phyloP scores from a whole-genome alignment of 1,284 basidiomycete genomes.

The Ustilago lituana region DNA sequence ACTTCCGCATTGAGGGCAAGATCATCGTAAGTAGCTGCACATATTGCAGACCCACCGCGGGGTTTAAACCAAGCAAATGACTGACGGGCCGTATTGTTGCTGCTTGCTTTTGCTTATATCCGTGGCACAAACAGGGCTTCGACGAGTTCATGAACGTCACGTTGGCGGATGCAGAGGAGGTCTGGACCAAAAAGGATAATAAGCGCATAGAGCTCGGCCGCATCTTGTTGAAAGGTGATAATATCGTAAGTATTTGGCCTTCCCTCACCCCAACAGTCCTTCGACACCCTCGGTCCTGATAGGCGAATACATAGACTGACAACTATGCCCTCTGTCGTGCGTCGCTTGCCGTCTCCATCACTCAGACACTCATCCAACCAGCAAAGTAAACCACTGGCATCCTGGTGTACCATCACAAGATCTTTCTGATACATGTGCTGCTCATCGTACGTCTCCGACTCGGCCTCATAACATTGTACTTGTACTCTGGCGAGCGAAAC shows the following conservation, averaged over 20 bases:
- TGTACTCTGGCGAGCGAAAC: conserved; percentile 15
- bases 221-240: conserved; percentile 62
- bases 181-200: conserved; percentile 71
- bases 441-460: too few relatives aligned
- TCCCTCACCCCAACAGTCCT: too few relatives aligned
- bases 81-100: background rate
- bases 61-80: background rate
- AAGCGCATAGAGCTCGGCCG: conserved; percentile 60
- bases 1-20: conserved; percentile 94
- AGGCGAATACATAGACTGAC: background rate
- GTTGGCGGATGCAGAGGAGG: conserved; percentile 92
- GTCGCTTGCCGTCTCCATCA: background rate
- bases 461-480: conserved; percentile 15
- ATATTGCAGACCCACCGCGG: too few relatives aligned
- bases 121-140: conserved; percentile 75
- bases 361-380: conserved; percentile 60
- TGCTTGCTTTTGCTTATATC: background rate
- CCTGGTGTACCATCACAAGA: too few relatives aligned
- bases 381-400: conserved; percentile 29
- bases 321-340: background rate
- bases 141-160: conserved; percentile 99
- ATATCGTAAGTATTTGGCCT: conserved; percentile 63
- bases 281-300: background rate
- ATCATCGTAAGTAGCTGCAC: conserved; percentile 75
- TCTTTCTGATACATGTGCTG: too few relatives aligned